Conservation (phyloP, 768 basidiomycete species). For the Dictyophora rubrovolvata region DNA sequence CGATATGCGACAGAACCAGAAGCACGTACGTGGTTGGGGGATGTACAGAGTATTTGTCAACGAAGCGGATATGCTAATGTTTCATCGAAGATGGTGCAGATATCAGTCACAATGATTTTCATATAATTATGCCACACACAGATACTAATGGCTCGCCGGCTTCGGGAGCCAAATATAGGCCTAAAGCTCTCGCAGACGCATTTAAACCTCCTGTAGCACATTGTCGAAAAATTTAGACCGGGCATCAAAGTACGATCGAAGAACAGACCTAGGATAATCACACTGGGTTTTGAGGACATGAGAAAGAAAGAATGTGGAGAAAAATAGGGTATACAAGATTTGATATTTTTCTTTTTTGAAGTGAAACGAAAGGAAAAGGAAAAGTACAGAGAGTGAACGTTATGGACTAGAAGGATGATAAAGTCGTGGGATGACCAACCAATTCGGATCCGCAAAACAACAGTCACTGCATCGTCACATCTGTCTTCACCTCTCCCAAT, state of each 20-base stretch:
- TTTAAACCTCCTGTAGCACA: conserved; percentile 59
- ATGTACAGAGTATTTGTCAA: conserved; percentile 62
- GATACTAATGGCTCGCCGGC: conserved; percentile 63
- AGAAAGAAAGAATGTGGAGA: conserved; percentile 4
- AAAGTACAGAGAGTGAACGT: background rate
- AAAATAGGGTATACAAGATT: background rate
- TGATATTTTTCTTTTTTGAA: background rate
- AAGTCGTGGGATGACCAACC: background rate
- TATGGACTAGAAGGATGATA: background rate
- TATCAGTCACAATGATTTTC: conserved; percentile 12
- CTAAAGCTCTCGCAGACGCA: conserved; percentile 66
- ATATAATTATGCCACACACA: conserved; percentile 32
- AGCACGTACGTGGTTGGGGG: conserved; percentile 62
- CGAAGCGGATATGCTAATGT: conserved; percentile 55
- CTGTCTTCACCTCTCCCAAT: no score
- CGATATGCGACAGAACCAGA: conserved; percentile 2
- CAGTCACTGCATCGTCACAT: background rate
- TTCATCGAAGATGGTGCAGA: conserved; percentile 7
- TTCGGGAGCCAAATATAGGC: conserved; percentile 53
- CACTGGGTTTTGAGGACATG: conserved; percentile 49
- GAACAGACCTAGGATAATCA: conserved; percentile 64
- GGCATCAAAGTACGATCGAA: background rate
- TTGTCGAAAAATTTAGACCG: background rate
- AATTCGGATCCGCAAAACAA: background rate
- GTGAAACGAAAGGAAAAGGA: conserved; percentile 5